A percentile compares a stretch with the other conserved stretches of the same genome.
Evolutionary conservation across 2,329 filamentous ascomycete genomes (phyloP).

Genomic region (Aspergillus viridinutans): DNA sequence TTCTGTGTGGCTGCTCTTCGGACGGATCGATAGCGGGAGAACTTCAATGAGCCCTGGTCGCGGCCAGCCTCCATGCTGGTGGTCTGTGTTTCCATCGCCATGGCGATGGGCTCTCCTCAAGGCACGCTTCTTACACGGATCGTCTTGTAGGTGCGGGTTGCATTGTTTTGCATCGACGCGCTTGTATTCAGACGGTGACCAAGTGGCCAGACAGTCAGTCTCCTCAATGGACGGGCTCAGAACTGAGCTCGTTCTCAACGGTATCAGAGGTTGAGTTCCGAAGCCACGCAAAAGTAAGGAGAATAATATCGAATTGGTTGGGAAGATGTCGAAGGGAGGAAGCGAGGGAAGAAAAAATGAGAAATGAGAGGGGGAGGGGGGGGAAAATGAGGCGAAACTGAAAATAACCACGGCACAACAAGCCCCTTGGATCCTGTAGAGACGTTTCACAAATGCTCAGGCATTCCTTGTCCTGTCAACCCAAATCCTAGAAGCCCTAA

Average conservation of each 20-base stretch:
- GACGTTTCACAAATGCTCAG: not conserved
- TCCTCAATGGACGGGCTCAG: not conserved
- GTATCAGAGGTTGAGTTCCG: not conserved
- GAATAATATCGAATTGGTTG: not conserved
- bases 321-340: not conserved
- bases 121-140: not conserved
- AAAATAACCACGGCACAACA: not conserved
- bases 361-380: no score
- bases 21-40: constrained; percentile 58
- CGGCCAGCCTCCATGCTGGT: constrained; percentile 7
- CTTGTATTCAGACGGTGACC: not conserved
- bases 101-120: not conserved
- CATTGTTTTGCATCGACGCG: not conserved
- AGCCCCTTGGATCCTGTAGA: not conserved
- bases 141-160: not conserved
- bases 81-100: constrained; percentile 21
- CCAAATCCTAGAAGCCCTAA: not conserved
- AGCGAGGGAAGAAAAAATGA: not conserved
- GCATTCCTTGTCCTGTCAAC: not conserved
- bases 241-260: not conserved
- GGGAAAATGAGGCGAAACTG: not conserved
- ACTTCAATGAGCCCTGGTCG: constrained; percentile 36
- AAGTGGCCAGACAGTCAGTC: not conserved
- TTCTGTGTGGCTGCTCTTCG: constrained; percentile 41
- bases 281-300: not conserved